Evolutionary conservation across 176 grass and related monocot genomes (phyloP), one percentile per base, ranked within the genome.

Genomic region (Secale cereale): DNA sequence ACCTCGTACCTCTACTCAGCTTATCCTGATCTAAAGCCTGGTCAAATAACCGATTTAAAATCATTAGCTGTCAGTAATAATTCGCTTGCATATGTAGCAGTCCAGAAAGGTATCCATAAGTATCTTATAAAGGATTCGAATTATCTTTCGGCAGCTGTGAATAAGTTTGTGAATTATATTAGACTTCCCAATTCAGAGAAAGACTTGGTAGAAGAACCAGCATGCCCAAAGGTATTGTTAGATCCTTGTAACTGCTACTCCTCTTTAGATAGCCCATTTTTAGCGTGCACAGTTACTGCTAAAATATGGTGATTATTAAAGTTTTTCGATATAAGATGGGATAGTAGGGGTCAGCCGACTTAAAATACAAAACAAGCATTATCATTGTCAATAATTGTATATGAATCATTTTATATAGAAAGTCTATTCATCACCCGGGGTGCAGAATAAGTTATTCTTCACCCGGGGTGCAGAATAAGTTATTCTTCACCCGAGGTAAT

Each of bases 31-130:
- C 73, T 98, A 40, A 98, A 95, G 64, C 96, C 96, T 75, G 96
- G 96, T 70, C 89, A 98, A 83, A 88, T 98, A 87, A 98, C 96
- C 45, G 96, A 98, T 92, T 83, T 98, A 82, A 93, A 90, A 82
- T 95, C 96, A 67, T 76, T 90, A 72, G 72, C 85, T 82, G 87
- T 98, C 40, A 95, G 88, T 64, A 98, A 98, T 74, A 70, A 86
- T 74, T 92, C 93, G 26, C 84, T 95, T 78, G 96, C 96, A 57
- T 83, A 81, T 90, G 69, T 95, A 33, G 89, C 96, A 57, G 65
- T 98, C 69, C 57, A 77, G 85, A 84, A 39, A 79, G 87, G 87
- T 79, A 88, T 98, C 45, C 89, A 94, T 80, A 93, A 89, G 57
- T 91, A 91, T 91, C 87, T 98, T 80, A 88, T 98, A 80, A 88